Base-by-base conservation (phyloP, 2,329 filamentous ascomycete genomes). In the Xylaria sp. region DNA sequence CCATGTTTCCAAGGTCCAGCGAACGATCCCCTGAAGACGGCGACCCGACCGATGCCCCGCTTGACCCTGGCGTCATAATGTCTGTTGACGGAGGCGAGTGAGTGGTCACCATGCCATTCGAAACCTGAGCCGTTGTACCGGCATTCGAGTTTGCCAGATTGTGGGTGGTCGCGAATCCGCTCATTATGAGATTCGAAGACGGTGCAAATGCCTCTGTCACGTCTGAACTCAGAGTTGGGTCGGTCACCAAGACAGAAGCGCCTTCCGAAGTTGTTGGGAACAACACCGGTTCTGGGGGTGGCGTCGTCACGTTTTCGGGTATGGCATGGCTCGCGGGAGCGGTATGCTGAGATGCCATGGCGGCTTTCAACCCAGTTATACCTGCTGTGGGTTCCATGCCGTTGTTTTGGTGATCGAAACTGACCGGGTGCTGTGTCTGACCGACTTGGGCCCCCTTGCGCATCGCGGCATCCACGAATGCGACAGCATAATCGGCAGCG, bases 401-500 rank as follows among this genome's bases (percentile, higher is more conserved):
- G 92, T 19, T 57, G 92, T 19, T 57, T 19, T 19, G 23, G n/a
- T 37, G 47, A 9, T 55, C 54, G 25, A 65, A 65, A 4, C 35
- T 19, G 4, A 28, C 46, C n/a, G 51, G 5, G 9, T 35, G 54
- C 23, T 47, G 63, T 7, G 54, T 28, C 17, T 59, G 54, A n/a
- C 35, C 25, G 33, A 64, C 60, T 46, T 67, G 60, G 33, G 51
- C 46, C 4, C 63, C 92, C 79, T 96, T 96, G 65, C 91, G 89
- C 66, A 97, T 90, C 0, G 93, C 92, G 1, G 93, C 92, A 74
- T 96, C 92, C n/a, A 97, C 83, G 80, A 97, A 97, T 2, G 92
- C 92, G 0, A 92, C 94, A n/a, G 92, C 93, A 71, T 95, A 97
- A 76, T 97, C 94, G n/a, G 94, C 94, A 0, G 94, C 93, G 0